Conservation (phyloP, 2,329 filamentous ascomycete species). For the Leptodontidium sp. region DNA sequence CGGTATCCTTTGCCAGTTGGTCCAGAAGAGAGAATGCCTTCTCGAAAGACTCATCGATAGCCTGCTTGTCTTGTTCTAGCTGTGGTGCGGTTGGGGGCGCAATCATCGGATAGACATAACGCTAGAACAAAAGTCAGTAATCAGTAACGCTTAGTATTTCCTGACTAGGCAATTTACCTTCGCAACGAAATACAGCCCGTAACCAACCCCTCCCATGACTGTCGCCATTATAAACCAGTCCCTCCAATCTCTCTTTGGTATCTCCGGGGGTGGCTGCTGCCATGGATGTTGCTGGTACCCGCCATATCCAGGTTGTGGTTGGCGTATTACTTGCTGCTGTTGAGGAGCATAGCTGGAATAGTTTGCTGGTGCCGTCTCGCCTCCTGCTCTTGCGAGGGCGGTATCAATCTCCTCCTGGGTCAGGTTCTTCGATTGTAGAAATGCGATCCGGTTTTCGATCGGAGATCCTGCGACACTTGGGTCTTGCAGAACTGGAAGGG, state of each 20-base stretch:
- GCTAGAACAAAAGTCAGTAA: constrained; percentile 55
- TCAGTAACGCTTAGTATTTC: not conserved
- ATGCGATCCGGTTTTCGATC: constrained; percentile 91
- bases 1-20: constrained; percentile 89
- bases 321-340: constrained; percentile 52
- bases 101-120: constrained; percentile 90
- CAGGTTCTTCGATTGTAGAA: constrained; percentile 95
- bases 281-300: constrained; percentile 61
- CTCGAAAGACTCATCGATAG: constrained; percentile 92
- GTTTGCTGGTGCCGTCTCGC: constrained; percentile 57
- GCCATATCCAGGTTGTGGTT: constrained; percentile 54
- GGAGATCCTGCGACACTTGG: constrained; percentile 88
- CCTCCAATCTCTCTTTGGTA: constrained; percentile 89
- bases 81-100: constrained; percentile 93
- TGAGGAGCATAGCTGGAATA: constrained; percentile 51
- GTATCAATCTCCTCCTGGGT: constrained; percentile 94
- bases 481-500: constrained; percentile 81
- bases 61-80: constrained; percentile 91
- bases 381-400: constrained; percentile 79
- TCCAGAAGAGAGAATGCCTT: constrained; percentile 91
- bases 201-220: constrained; percentile 86
- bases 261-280: constrained; percentile 63
- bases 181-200: constrained; percentile 86
- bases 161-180: constrained; percentile 65
- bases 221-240: constrained; percentile 99